Evolutionary conservation across 805 yeast species (phyloP).

Genomic region (Spathaspora arborariae): DNA sequence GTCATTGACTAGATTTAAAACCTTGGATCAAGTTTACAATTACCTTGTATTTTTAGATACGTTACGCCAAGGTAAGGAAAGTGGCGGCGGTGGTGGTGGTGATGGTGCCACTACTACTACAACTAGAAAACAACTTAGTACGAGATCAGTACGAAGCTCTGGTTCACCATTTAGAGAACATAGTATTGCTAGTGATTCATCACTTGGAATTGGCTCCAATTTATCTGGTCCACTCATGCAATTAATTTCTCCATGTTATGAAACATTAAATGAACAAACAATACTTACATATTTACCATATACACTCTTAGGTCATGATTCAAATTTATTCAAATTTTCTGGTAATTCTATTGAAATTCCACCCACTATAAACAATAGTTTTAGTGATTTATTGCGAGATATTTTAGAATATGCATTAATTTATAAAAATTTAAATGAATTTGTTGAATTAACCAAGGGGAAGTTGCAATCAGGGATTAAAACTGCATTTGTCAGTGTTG

Average conservation of each 20-base stretch:
- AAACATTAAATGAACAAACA: constrained; percentile 24
- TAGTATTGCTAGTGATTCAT: background rate
- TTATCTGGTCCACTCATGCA: background rate
- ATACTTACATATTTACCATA: constrained; percentile 48
- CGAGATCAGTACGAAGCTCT: background rate
- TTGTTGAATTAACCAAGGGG: constrained; percentile 23
- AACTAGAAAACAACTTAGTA: constrained; percentile 1
- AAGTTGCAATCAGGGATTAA: constrained; percentile 48
- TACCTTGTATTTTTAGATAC: constrained; percentile 32
- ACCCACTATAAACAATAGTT: constrained; percentile 48
- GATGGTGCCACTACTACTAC: background rate
- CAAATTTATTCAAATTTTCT: constrained; percentile 49
- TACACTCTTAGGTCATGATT: constrained; percentile 59
- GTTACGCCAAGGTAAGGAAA: constrained; percentile 8
- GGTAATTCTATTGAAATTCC: constrained; percentile 41
- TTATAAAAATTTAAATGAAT: constrained; percentile 43
- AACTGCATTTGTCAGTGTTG: constrained; percentile 54
- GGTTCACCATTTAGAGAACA: background rate
- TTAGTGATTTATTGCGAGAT: constrained; percentile 50
- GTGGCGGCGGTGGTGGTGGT: no score
- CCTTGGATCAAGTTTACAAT: constrained; percentile 28
- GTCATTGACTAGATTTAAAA: constrained; percentile 21
- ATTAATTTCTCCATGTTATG: constrained; percentile 22
- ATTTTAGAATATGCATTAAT: constrained; percentile 72
- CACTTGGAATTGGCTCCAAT: background rate